These are phyloP conservation scores for Tolypocladium ophioglossoides DNA, from an alignment of 2,329 filamentous ascomycete species.

Conservation along the genomic window DNA sequence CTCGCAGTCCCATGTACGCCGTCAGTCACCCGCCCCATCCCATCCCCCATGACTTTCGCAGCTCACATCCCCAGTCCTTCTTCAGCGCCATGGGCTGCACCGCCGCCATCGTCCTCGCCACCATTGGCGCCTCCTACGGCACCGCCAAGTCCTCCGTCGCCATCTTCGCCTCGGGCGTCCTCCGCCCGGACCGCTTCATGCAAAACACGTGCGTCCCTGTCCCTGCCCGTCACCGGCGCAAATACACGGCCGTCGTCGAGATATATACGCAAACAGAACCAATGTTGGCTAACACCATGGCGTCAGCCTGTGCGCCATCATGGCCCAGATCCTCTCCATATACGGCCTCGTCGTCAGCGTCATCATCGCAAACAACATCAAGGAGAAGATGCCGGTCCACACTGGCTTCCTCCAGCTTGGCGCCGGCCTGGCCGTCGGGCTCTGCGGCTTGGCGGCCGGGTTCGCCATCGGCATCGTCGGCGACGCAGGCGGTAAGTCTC, in stretches of 20 bases:
- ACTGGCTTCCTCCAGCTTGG: constrained; percentile 33
- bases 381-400: constrained; percentile 30
- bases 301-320: constrained; percentile 28
- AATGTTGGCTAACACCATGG: neutral
- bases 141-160: constrained; percentile 31
- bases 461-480: constrained; percentile 36
- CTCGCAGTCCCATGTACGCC: constrained; percentile 30
- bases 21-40: constrained; percentile 18
- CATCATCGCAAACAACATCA: constrained; percentile 29
- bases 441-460: constrained; percentile 34
- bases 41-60: neutral
- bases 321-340: constrained; percentile 37
- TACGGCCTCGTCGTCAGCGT: constrained; percentile 34
- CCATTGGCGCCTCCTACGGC: constrained; percentile 35
- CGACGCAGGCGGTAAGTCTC: constrained; percentile 29
- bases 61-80: constrained; percentile 20
- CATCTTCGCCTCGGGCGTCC: constrained; percentile 32
- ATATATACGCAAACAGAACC: neutral
- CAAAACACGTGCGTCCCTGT: constrained; percentile 15
- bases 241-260: too few relatives aligned
- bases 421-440: constrained; percentile 30
- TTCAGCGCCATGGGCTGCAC: constrained; percentile 31
- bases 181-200: constrained; percentile 33
- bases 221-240: neutral
- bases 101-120: constrained; percentile 40